Evolutionary conservation across 2,329 filamentous ascomycete species (phyloP), one percentile per base, ranked within the genome.

Genomic region (Diaporthe citriasiana): DNA sequence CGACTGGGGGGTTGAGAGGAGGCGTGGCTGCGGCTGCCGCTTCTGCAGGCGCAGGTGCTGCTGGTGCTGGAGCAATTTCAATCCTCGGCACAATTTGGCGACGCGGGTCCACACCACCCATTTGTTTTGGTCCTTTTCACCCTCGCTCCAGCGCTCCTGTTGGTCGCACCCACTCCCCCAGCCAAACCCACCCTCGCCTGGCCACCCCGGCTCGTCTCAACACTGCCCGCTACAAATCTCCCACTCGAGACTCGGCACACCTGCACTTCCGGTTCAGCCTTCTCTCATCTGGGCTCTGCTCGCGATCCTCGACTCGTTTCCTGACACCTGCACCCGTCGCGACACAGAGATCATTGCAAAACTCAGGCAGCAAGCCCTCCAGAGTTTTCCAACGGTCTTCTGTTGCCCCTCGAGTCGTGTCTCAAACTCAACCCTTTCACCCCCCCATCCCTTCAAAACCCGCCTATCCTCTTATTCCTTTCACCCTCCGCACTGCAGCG

Each of bases 401-500:
- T 69, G 60, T 35, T 60, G 71, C 65, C 63, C 74, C 53, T 75
- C 74, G 74, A 73, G 74, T 73, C 66, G 74, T 73, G 74, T 75
- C 66, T 75, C 65, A 66, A 47, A 65, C 27, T 56, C 66, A 56
- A 50, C 66, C 38, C 27, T 42, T 51, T 45, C 22, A 15, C n/a
- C 35, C 60, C 56, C n/a, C 25, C 38, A 51, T 56, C 25, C 69
- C 56, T 40, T 33, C 50, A 51, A 63, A 40, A 40, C 35, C 35
- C 57, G 66, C 60, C 66, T 22, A 30, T 51, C 22, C 53, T 45
- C 50, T 33, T 51, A 35, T 45, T 35, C 30, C 40, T 25, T 40
- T 45, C 13, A 66, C 17, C 45, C 63, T 66, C 13, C n/a, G 22
- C 45, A 55, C 27, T 19, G 35, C 47, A 51, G 19, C 25, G 27